A percentile compares a stretch with the other conserved stretches of the same genome.
phyloP scores from a whole-genome alignment of 1,284 basidiomycete species.

The Acaromyces ingoldii region DNA sequence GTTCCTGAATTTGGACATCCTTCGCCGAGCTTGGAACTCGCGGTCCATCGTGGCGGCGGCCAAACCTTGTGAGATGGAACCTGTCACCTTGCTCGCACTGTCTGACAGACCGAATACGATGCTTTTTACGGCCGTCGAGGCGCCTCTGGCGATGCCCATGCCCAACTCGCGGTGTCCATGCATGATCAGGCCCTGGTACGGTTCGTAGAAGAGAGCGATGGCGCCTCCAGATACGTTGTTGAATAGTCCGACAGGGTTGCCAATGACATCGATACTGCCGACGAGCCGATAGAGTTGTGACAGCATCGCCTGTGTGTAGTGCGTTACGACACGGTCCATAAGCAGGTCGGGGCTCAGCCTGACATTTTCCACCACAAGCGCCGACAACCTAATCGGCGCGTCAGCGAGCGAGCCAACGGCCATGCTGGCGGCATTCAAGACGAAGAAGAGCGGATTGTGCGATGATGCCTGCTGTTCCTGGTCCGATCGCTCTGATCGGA shows the following conservation, averaged over 20 bases:
- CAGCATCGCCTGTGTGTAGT: slow-evolving; percentile 89
- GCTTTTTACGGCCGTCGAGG: slow-evolving; percentile 57
- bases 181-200: slow-evolving; percentile 94
- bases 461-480: slow-evolving; percentile 64
- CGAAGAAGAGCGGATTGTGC: slow-evolving; percentile 81
- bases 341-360: slow-evolving; percentile 79
- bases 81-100: slow-evolving; percentile 93
- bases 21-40: slow-evolving; percentile 84
- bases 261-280: slow-evolving; percentile 85
- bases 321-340: slow-evolving; percentile 77
- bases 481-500: slow-evolving; percentile 67
- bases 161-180: slow-evolving; percentile 94
- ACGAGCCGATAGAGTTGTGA: slow-evolving; percentile 93
- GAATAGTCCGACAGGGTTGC: slow-evolving; percentile 86
- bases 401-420: slow-evolving; percentile 95
- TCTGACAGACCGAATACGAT: slow-evolving; percentile 84
- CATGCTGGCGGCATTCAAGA: slow-evolving; percentile 93
- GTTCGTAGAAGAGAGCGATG: slow-evolving; percentile 97
- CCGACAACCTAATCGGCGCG: slow-evolving; percentile 91
- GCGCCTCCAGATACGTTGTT: slow-evolving; percentile 99
- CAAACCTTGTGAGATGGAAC: slow-evolving; percentile 92
- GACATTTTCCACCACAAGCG: slow-evolving; percentile 90
- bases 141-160: slow-evolving; percentile 94
- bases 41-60: slow-evolving; percentile 94
- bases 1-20: slow-evolving; percentile 85